A percentile compares a stretch with the other conserved stretches of the same genome.
Evolutionary conservation across 2,329 filamentous ascomycete species (phyloP).

Genomic region (Aspergillus awamori): DNA sequence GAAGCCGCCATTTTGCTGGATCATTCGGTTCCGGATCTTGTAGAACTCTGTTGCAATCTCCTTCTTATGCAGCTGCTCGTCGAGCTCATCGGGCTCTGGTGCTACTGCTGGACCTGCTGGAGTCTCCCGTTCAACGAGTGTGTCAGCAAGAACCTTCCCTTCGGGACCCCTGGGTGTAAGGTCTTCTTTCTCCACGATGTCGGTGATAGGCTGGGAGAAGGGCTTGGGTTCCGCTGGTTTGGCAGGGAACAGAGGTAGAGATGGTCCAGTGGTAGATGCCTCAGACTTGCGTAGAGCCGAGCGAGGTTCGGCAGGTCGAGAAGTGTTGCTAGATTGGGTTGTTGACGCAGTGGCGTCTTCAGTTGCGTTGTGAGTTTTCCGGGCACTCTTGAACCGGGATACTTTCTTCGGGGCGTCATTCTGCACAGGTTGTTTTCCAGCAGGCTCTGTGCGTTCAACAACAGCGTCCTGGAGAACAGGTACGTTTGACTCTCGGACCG

Average conservation of each 20-base stretch:
- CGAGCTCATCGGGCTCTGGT: conserved; percentile 66
- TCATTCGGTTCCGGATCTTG: conserved; percentile 77
- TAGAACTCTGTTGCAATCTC: conserved; percentile 85
- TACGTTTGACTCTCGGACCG: conserved; percentile 31
- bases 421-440: conserved; percentile 22
- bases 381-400: conserved; percentile 49
- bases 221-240: conserved; percentile 41
- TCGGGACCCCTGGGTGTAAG: conserved; percentile 44
- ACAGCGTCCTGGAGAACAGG: conserved; percentile 47
- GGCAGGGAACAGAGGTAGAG: conserved; percentile 42
- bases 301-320: conserved; percentile 24
- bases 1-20: conserved; percentile 82
- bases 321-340: conserved; percentile 18
- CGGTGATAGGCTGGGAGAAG: conserved; percentile 42
- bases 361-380: conserved; percentile 22
- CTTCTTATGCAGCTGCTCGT: conserved; percentile 71
- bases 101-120: conserved; percentile 34
- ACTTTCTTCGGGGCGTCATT: conserved; percentile 39
- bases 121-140: conserved; percentile 56
- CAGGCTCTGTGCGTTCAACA: conserved; percentile 43
- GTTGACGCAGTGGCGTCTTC: conserved; percentile 13
- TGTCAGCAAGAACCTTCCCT: conserved; percentile 61
- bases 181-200: conserved; percentile 24
- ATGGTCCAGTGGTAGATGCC: conserved; percentile 24
- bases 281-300: conserved; percentile 27